phyloP scores from a whole-genome alignment of 106 monocot genomes.

The Apostasia ramifera region DNA sequence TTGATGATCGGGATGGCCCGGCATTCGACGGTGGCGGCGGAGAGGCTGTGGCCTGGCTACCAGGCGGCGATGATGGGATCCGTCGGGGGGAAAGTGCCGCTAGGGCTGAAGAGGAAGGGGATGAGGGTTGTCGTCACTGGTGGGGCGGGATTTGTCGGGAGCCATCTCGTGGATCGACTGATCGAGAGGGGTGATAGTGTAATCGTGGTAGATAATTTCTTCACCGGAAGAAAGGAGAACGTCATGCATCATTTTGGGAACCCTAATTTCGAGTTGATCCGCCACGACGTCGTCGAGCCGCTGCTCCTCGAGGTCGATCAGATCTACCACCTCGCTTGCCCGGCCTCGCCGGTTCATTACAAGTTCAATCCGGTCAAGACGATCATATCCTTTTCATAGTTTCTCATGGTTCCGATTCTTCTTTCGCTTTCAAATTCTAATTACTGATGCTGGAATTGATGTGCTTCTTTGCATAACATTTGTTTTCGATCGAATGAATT shows the following conservation, averaged over 20 bases:
- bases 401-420: background rate
- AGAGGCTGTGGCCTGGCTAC: background rate
- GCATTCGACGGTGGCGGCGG: background rate
- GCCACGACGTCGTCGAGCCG: conserved; percentile 87
- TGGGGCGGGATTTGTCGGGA: conserved; percentile 80
- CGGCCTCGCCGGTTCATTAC: conserved; percentile 86
- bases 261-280: conserved; percentile 72
- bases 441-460: background rate
- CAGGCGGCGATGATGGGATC: conserved; percentile 9
- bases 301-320: conserved; percentile 79
- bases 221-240: conserved; percentile 93
- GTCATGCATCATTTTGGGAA: conserved; percentile 77
- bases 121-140: conserved; percentile 75
- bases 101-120: conserved; percentile 71
- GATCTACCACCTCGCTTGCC: conserved; percentile 96
- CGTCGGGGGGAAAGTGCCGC: conserved; percentile 47
- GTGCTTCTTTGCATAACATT: no score
- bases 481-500: no score
- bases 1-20: conserved; percentile 4
- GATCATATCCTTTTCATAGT: conserved; percentile 69
- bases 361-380: conserved; percentile 91
- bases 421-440: background rate
- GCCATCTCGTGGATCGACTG: conserved; percentile 76
- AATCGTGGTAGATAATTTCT: conserved; percentile 88
- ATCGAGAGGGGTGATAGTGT: conserved; percentile 65